phyloP scores from a whole-genome alignment of 2,329 filamentous ascomycete genomes.

The Talaromyces sp. region DNA sequence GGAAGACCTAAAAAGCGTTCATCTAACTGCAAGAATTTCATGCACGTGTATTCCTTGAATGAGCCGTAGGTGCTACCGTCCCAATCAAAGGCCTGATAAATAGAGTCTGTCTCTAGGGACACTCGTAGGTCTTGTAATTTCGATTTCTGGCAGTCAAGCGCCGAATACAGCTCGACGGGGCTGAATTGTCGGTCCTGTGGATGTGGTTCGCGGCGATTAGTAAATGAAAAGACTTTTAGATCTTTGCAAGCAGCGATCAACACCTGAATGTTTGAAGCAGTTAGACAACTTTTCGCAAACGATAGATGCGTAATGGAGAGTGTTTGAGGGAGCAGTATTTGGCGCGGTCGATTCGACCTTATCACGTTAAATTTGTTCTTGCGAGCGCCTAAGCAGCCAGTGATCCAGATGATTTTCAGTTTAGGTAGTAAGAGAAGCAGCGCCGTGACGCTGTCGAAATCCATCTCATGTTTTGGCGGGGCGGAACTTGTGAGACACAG shows the following conservation, averaged over 20 bases:
- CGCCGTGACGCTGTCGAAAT: neutral
- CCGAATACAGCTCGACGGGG: neutral
- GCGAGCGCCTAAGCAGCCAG: neutral
- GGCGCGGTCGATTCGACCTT: neutral
- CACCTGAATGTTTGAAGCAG: neutral
- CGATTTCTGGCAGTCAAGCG: conserved; percentile 1
- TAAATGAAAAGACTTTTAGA: conserved; percentile 2
- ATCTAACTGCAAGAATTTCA: neutral
- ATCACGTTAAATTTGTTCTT: neutral
- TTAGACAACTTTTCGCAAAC: neutral
- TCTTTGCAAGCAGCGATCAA: neutral
- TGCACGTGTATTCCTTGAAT: neutral
- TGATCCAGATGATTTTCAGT: neutral
- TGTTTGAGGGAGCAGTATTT: neutral
- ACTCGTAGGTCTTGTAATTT: neutral
- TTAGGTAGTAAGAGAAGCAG: neutral
- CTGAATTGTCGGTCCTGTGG: neutral
- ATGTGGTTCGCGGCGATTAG: neutral
- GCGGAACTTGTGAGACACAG: neutral
- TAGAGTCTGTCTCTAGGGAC: neutral
- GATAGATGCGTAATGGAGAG: neutral
- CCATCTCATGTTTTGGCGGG: neutral
- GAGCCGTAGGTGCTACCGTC: neutral
- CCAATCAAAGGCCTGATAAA: neutral
- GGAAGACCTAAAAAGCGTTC: neutral